These are phyloP conservation scores for Aspergillus sp. DNA, from an alignment of 2,329 filamentous ascomycete genomes.

Conservation along the genomic window DNA sequence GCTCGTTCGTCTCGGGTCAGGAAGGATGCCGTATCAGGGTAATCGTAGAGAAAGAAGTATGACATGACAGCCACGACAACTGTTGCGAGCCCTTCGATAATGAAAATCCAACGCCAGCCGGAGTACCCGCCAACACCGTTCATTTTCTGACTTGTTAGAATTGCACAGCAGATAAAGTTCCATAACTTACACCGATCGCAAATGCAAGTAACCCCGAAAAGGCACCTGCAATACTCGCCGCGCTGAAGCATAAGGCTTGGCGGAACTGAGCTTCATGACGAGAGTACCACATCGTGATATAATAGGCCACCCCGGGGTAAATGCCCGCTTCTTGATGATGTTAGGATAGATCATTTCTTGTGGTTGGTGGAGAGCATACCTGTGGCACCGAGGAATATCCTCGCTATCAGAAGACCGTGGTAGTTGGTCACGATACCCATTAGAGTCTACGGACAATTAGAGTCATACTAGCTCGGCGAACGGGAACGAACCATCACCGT, in stretches of 20 bases:
- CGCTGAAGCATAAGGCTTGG: conserved; percentile 51
- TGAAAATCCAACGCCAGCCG: conserved; percentile 56
- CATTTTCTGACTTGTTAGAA: conserved; percentile 43
- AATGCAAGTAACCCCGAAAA: conserved; percentile 56
- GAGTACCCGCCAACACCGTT: conserved; percentile 50
- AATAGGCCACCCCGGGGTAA: conserved; percentile 48
- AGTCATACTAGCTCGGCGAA: background rate
- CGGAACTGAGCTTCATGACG: conserved; percentile 47
- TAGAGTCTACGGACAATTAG: conserved; percentile 36
- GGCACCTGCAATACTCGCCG: conserved; percentile 53
- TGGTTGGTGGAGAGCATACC: conserved; percentile 2
- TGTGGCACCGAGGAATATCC: conserved; percentile 49
- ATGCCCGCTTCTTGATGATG: conserved; percentile 40
- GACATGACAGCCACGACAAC: conserved; percentile 45
- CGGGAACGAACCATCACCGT: conserved; percentile 41
- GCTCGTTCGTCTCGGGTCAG: conserved; percentile 44
- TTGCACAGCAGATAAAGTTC: background rate
- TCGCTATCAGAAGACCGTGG: conserved; percentile 48
- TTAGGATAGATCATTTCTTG: background rate
- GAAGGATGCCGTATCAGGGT: conserved; percentile 47
- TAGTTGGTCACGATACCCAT: conserved; percentile 53
- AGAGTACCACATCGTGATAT: conserved; percentile 51
- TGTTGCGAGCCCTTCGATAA: conserved; percentile 52
- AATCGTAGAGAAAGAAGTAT: conserved; percentile 51
- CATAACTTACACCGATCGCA: conserved; percentile 47